Evolutionary conservation across 2,329 filamentous ascomycete species (phyloP).

Genomic region (Trichoderma cornu-damae): DNA sequence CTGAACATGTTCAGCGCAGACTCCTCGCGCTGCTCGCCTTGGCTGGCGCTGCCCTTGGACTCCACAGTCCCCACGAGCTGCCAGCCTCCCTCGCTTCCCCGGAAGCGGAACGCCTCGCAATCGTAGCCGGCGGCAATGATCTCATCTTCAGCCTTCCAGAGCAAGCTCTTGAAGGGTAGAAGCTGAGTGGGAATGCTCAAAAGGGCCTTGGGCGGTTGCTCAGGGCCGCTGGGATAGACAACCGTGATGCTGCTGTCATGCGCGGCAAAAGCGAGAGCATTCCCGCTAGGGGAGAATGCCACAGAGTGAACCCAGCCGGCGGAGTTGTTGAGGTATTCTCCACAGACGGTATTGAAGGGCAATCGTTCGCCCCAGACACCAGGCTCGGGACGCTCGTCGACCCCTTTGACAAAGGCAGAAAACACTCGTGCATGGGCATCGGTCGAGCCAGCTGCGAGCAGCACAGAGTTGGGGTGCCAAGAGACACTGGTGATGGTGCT

Average conservation of each 20-base stretch:
- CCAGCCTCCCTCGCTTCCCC: slow-evolving; percentile 76
- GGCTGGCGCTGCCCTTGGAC: slow-evolving; percentile 58
- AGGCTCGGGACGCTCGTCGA: slow-evolving; percentile 79
- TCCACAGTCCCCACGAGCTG: slow-evolving; percentile 77
- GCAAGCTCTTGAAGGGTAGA: slow-evolving; percentile 83
- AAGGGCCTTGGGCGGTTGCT: slow-evolving; percentile 85
- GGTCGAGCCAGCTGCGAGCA: slow-evolving; percentile 91
- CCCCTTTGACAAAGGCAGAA: slow-evolving; percentile 92
- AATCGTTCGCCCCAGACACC: slow-evolving; percentile 91
- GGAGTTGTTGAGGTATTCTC: slow-evolving; percentile 92
- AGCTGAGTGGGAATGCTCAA: slow-evolving; percentile 85
- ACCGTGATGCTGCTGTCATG: slow-evolving; percentile 97
- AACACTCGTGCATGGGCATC: slow-evolving; percentile 95
- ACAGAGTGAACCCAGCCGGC: slow-evolving; percentile 96
- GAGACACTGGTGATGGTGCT: slow-evolving; percentile 92
- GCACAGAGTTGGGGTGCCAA: slow-evolving; percentile 97
- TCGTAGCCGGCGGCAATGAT: slow-evolving; percentile 94
- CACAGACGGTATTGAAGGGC: slow-evolving; percentile 97
- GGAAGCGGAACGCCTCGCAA: slow-evolving; percentile 84
- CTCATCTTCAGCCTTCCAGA: slow-evolving; percentile 89
- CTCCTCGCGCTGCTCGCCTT: slow-evolving; percentile 68
- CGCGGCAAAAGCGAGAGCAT: slow-evolving; percentile 88
- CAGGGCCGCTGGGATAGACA: slow-evolving; percentile 86
- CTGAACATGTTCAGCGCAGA: slow-evolving; percentile 96
- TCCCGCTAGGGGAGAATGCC: slow-evolving; percentile 84